Base-by-base conservation (phyloP, 2,329 filamentous ascomycete species). In the Elsinoe australis region DNA sequence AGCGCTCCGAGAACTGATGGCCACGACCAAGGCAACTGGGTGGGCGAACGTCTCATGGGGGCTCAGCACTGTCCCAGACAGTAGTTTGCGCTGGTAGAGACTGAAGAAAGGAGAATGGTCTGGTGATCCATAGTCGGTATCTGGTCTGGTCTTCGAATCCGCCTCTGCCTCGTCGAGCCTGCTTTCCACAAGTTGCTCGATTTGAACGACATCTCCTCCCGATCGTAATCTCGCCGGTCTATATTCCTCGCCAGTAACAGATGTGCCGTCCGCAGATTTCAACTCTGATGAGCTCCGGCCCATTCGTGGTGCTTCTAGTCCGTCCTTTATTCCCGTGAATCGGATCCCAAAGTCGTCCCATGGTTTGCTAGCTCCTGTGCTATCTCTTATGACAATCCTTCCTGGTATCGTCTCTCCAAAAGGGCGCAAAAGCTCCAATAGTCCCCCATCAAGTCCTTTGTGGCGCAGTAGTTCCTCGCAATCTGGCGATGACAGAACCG, bases 21-120 rank as follows among this genome's bases (percentile, higher is more conserved):
- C 88, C 63, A 96, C 90, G 32, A 98, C 80, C 59, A 88, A 90
- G 4, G 90, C 89, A 17, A 96, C 90, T 0, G 94, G 92, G 63
- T 98, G 92, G 4, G 85, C 79, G 65, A 96, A 95, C 0, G 92
- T 92, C 67, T 98, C 92, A 58, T 95, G 88, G 0, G 88, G 81
- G 3, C 83, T 79, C 35, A 94, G 69, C 1, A 86, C 79, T 32
- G 90, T 71, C 10, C 84, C 83, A 1, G 88, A 95, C 6, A 98
- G 70, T 31, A 98, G 65, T 44, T 89, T 80, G 22, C 87, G 80
- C 38, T 98, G 67, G 62, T 94, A 96, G 5, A 95, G 68, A 28
- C 83, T 79, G 65, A 94, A 94, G 63, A 94, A 88, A 9, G 71
- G 64, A 53, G 12, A 55, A 42, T 45, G 50, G 51, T 45, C 52